A percentile compares a stretch with the other conserved stretches of the same genome.
Conservation (phyloP, 2,329 filamentous ascomycete species). For the Tolypocladium nubicola region DNA sequence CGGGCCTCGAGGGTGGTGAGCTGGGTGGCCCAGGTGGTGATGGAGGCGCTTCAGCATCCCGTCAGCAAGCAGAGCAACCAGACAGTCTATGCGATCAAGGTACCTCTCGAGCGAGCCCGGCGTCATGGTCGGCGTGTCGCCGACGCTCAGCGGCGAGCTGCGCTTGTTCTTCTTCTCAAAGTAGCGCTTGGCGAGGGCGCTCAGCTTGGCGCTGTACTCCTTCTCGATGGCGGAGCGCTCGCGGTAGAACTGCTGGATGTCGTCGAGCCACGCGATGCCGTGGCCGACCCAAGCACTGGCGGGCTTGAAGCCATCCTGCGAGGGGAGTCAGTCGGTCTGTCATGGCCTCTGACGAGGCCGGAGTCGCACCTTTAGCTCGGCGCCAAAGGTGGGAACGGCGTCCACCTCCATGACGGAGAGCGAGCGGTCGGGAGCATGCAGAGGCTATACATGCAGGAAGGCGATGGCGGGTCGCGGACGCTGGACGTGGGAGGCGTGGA, state of each 20-base stretch:
- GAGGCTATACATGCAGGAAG: background rate
- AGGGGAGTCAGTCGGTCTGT: background rate
- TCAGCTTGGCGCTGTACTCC: constrained; percentile 87
- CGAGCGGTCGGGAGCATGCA: constrained; percentile 7
- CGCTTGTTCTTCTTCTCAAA: constrained; percentile 95
- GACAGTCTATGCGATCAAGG: background rate
- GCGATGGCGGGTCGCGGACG: background rate
- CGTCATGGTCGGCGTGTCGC: constrained; percentile 85
- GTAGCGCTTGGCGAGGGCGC: constrained; percentile 85
- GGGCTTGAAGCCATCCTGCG: constrained; percentile 91
- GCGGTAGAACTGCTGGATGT: constrained; percentile 94
- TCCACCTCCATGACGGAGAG: constrained; percentile 63
- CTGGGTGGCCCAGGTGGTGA: constrained; percentile 95
- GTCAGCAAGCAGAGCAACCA: constrained; percentile 11
- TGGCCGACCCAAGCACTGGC: constrained; percentile 85
- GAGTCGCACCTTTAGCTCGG: constrained; percentile 73
- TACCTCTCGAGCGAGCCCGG: constrained; percentile 89
- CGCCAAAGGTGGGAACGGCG: constrained; percentile 76
- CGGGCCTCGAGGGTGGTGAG: constrained; percentile 80
- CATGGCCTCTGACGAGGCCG: background rate
- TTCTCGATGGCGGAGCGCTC: constrained; percentile 92
- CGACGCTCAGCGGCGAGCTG: constrained; percentile 77
- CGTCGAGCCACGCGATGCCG: constrained; percentile 90
- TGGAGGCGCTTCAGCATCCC: constrained; percentile 57
- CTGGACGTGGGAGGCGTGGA: background rate